A percentile compares a stretch with the other conserved stretches of the same genome.
phyloP scores from a whole-genome alignment of 2,329 filamentous ascomycete genomes.

The Thielaviopsis euricoi region DNA sequence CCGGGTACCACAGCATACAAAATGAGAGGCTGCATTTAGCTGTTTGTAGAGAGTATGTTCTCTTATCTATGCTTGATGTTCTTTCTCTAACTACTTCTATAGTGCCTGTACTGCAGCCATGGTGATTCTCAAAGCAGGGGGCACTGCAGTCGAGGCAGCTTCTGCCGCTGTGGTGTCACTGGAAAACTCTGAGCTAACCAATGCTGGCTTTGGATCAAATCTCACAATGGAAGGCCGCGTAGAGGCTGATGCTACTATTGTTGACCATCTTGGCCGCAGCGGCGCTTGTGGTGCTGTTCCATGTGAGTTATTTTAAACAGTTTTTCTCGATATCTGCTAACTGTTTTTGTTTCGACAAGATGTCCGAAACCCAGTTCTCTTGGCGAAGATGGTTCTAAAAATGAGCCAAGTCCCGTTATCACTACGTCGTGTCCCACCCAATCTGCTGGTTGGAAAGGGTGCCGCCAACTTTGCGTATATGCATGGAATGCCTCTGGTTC shows the following conservation, averaged over 20 bases:
- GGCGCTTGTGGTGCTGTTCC: slow-evolving; percentile 84
- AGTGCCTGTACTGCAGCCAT: slow-evolving; percentile 10
- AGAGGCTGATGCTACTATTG: slow-evolving; percentile 85
- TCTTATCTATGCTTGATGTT: background rate
- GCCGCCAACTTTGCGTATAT: slow-evolving; percentile 75
- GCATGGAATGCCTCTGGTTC: slow-evolving; percentile 56
- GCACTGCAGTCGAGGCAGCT: slow-evolving; percentile 70
- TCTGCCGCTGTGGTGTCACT: slow-evolving; percentile 76
- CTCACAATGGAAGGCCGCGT: slow-evolving; percentile 78
- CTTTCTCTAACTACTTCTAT: background rate
- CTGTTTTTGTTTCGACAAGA: slow-evolving; percentile 37
- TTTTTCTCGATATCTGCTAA: background rate
- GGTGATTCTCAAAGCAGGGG: slow-evolving; percentile 53
- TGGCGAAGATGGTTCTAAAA: slow-evolving; percentile 72
- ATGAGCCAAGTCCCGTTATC: slow-evolving; percentile 61
- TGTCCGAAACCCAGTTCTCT: slow-evolving; percentile 79
- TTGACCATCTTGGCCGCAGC: slow-evolving; percentile 80
- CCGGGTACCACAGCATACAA: slow-evolving; percentile 76
- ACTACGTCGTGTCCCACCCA: slow-evolving; percentile 77
- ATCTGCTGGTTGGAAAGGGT: slow-evolving; percentile 73
- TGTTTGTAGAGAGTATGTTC: slow-evolving; percentile 69
- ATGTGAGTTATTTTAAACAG: slow-evolving; percentile 38
- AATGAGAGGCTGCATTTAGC: slow-evolving; percentile 75
- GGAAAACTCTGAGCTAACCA: slow-evolving; percentile 91
- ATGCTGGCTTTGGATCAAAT: slow-evolving; percentile 92